Base-by-base conservation (phyloP, 75 land plant species). In the Pinus albicaulis region DNA sequence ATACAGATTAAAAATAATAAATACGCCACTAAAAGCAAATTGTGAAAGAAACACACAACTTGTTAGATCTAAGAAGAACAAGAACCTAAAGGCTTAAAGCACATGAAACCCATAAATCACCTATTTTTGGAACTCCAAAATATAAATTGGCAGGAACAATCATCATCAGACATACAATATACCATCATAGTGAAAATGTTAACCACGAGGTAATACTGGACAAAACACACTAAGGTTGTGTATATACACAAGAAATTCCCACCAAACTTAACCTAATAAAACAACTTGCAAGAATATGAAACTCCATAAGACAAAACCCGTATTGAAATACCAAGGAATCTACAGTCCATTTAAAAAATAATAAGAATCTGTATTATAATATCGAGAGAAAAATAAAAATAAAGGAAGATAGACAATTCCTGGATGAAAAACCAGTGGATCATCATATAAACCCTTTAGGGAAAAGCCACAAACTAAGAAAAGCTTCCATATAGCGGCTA, bases 11-110 rank as follows among this genome's bases (percentile, higher is more conserved):
- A 3, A 59, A 3, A 19, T 3, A n/a, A 59, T 19, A 59, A 59
- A n/a, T 59, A 59, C 60, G 19, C 22, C 60, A 13, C 19, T n/a
- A 58, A 19, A 19, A 58, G 17, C 19, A 58, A 58, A 13, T 58
- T 58, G 22, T 62, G 24, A 63, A n/a, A n/a, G n/a, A n/a, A 79
- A 53, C 22, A 72, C 20, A n/a, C 55, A 59, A 77, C 22, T n/a
- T 28, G 17, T 24, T 68, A 26, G 22, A 12, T n/a, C n/a, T 69
- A 59, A 34, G 55, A 3, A 74, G 12, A 77, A 22, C 64, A 77
- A 73, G 1, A 57, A 59, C 60, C 24, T n/a, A 72, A 55, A 48
- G 26, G 56, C 5, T 11, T 55, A 7, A 59, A 59, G 20, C 60
- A 59, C 52, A 38, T 19, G 11, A 0, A 28, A 5, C 44, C 22